Conservation (phyloP, 192 early-diverging fungal genomes). For the Podila clonocystis region DNA sequence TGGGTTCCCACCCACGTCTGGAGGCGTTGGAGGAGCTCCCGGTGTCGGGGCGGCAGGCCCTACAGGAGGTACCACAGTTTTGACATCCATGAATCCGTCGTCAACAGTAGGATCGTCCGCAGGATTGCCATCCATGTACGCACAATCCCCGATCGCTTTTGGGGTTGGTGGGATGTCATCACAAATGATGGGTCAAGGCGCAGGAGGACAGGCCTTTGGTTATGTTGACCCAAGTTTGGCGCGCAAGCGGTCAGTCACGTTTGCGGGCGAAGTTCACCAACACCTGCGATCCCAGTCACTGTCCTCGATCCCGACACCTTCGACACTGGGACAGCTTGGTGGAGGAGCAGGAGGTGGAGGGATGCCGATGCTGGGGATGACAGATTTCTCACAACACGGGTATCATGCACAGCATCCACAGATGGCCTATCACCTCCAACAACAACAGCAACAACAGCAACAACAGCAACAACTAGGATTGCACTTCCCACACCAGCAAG, state of each 20-base stretch:
- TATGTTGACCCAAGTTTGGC: constrained; percentile 29
- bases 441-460: constrained; percentile 31
- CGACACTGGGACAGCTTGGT: constrained; percentile 11
- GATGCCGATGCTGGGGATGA: constrained; percentile 36
- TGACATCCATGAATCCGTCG: constrained; percentile 8
- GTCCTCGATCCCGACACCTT: constrained; percentile 31
- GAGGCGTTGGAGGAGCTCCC: not conserved
- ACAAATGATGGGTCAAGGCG: constrained; percentile 31
- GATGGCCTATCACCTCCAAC: constrained; percentile 14
- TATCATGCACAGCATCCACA: not conserved
- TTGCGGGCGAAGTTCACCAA: constrained; percentile 36
- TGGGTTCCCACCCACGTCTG: constrained; percentile 14
- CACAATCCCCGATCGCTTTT: constrained; percentile 28
- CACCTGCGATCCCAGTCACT: constrained; percentile 38
- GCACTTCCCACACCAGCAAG: constrained; percentile 14
- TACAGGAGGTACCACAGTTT: not conserved
- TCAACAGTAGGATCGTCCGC: constrained; percentile 7
- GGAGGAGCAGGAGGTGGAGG: constrained; percentile 2
- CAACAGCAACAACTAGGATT: constrained; percentile 19
- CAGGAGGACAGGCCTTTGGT: constrained; percentile 8
- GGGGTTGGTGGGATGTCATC: constrained; percentile 20
- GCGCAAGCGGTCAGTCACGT: constrained; percentile 33
- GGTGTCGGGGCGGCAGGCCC: constrained; percentile 1
- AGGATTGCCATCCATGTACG: constrained; percentile 28
- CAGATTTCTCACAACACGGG: not conserved